phyloP scores from a whole-genome alignment of 805 yeast genomes.

The Cyberlindnera maclurae region DNA sequence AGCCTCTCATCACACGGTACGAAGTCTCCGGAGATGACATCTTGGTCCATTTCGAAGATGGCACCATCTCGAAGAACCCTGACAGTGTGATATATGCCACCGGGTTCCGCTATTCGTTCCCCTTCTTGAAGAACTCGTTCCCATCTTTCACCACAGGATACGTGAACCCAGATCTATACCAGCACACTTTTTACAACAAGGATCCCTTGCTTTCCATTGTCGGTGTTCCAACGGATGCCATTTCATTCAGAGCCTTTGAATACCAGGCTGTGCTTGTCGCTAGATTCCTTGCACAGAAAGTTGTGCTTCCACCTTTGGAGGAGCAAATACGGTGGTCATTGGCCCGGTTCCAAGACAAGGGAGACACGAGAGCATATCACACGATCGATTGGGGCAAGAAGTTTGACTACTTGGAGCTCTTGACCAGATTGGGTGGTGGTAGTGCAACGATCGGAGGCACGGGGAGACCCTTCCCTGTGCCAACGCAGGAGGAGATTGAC shows the following conservation, averaged over 20 bases:
- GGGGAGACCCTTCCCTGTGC: conserved; percentile 22
- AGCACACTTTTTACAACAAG: conserved; percentile 27
- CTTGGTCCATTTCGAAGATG: conserved; percentile 37
- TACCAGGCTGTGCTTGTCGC: conserved; percentile 33
- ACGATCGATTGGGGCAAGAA: conserved; percentile 30
- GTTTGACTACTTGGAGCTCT: conserved; percentile 20
- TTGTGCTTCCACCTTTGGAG: conserved; percentile 23
- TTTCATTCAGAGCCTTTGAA: conserved; percentile 34
- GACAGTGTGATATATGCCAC: conserved; percentile 63
- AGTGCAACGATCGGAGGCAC: conserved; percentile 6
- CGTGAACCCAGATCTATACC: conserved; percentile 25
- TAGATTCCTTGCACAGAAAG: conserved; percentile 27
- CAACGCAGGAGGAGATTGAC: conserved; percentile 24
- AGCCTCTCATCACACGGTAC: conserved; percentile 31
- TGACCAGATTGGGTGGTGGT: conserved; percentile 26
- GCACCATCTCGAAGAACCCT: conserved; percentile 32
- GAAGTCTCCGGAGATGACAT: conserved; percentile 23
- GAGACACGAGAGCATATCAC: conserved; percentile 26
- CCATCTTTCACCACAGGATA: conserved; percentile 24
- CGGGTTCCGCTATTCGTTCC: conserved; percentile 56
- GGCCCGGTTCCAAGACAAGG: conserved; percentile 23
- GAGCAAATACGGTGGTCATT: conserved; percentile 28
- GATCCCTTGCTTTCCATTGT: conserved; percentile 30
- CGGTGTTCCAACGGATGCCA: conserved; percentile 32
- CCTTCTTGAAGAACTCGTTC: conserved; percentile 35